Evolutionary conservation across 164 flowering plant species (phyloP).

Genomic region (Pachysandra terminalis): DNA sequence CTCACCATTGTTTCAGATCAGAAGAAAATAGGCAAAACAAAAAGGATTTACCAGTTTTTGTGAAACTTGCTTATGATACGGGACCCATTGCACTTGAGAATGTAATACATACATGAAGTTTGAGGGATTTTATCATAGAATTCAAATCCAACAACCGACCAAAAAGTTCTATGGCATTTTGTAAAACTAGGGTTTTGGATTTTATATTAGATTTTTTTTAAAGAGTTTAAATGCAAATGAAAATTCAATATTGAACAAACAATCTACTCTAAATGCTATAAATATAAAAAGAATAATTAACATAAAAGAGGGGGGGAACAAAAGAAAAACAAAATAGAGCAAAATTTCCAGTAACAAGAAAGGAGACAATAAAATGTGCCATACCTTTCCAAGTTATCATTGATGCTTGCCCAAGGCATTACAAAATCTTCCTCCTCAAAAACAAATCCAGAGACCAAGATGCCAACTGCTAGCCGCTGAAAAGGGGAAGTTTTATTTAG

Average conservation of each 20-base stretch:
- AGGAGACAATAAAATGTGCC: neutral
- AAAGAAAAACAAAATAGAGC: neutral
- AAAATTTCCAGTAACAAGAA: neutral
- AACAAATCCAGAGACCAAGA: constrained; percentile 78
- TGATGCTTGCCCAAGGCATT: constrained; percentile 84
- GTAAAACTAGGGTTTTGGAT: no score
- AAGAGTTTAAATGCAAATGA: neutral
- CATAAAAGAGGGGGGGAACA: neutral
- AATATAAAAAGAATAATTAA: neutral
- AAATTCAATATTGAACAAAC: neutral
- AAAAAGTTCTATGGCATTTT: no score
- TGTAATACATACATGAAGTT: no score
- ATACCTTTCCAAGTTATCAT: constrained; percentile 80
- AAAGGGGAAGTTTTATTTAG: constrained; percentile 13
- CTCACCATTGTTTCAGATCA: no score
- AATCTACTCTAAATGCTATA: neutral
- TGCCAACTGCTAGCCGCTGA: constrained; percentile 92
- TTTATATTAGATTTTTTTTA: no score
- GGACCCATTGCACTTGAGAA: no score
- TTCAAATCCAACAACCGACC: no score
- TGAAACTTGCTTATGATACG: no score
- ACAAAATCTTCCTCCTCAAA: constrained; percentile 81
- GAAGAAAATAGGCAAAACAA: no score
- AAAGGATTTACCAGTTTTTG: no score
- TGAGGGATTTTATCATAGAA: no score